Evolutionary conservation across 441 rosid species (phyloP), one percentile per base, ranked within the genome.

Genomic region (Croton setiger): DNA sequence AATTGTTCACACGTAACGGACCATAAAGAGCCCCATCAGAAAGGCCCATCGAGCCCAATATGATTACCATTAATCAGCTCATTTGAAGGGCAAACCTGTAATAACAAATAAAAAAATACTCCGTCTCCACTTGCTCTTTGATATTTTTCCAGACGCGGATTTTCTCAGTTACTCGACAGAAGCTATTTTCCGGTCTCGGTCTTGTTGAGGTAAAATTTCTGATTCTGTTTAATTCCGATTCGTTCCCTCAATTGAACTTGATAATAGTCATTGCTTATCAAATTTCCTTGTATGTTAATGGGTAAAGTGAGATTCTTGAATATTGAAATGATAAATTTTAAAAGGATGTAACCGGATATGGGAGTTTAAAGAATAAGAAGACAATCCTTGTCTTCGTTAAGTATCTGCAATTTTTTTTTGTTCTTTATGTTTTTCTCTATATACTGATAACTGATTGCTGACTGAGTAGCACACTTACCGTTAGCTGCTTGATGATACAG

Each of bases 11-110:
- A n/a, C n/a, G n/a, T n/a, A n/a, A n/a, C n/a, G n/a, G n/a, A n/a
- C n/a, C n/a, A n/a, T n/a, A n/a, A n/a, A n/a, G n/a, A n/a, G 63
- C 47, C 44, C 45, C 36, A 9, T 2, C 0, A 55, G 14, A 3
- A 10, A 55, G 12, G 59, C 59, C 27, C 7, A 4, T 7, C 18
- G 2, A 15, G 63, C 31, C 63, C 63, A 31, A n/a, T n/a, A n/a
- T n/a, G n/a, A n/a, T n/a, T n/a, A n/a, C n/a, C n/a, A n/a, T n/a
- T n/a, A 9, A 27, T 2, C 27, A 31, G 14, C 17, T 31, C 60
- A 9, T 4, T 37, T n/a, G 45, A 60, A 37, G 27, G 63, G 63
- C 63, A 60, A 55, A 52, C 17, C 13, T 53, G 60, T 66, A 37
- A 66, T 66, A 51, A 21, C 0, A 14, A 33, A 2, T 4, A 10